phyloP scores from a whole-genome alignment of 129 eudicot species.

The Chrysanthemum seticuspe region DNA sequence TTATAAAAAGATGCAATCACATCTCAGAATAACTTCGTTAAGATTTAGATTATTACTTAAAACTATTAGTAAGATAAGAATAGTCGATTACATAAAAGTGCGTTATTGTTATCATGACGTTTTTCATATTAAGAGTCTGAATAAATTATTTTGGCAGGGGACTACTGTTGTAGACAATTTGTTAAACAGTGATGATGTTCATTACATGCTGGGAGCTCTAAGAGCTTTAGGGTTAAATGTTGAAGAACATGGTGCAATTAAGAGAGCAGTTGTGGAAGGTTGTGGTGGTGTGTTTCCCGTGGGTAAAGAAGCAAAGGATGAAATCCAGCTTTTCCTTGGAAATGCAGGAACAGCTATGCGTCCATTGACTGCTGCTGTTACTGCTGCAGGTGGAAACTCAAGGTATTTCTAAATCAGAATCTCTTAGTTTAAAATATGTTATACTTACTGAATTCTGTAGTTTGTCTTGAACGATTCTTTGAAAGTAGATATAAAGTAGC shows the following conservation, averaged over 20 bases:
- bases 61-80: too few species aligned
- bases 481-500: too few species aligned
- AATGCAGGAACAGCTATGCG: conserved; percentile 99
- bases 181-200: conserved; percentile 87
- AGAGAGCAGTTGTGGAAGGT: conserved; percentile 82
- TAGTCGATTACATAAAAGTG: too few species aligned
- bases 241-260: conserved; percentile 64
- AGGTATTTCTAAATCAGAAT: conserved; percentile 39
- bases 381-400: conserved; percentile 90
- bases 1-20: background rate
- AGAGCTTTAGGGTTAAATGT: conserved; percentile 81
- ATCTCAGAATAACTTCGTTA: too few species aligned
- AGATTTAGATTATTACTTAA: too few species aligned
- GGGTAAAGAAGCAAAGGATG: conserved; percentile 57
- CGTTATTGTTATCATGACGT: too few species aligned
- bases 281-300: conserved; percentile 88
- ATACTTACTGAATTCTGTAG: too few species aligned
- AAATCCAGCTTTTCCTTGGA: conserved; percentile 85
- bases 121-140: background rate
- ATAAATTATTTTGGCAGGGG: conserved; percentile 58
- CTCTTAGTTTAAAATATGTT: too few species aligned
- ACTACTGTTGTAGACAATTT: conserved; percentile 91
- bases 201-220: conserved; percentile 93
- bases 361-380: conserved; percentile 94
- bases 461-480: too few species aligned